Conservation (phyloP, 2,329 filamentous ascomycete genomes). For the Niveomyces coronatus region DNA sequence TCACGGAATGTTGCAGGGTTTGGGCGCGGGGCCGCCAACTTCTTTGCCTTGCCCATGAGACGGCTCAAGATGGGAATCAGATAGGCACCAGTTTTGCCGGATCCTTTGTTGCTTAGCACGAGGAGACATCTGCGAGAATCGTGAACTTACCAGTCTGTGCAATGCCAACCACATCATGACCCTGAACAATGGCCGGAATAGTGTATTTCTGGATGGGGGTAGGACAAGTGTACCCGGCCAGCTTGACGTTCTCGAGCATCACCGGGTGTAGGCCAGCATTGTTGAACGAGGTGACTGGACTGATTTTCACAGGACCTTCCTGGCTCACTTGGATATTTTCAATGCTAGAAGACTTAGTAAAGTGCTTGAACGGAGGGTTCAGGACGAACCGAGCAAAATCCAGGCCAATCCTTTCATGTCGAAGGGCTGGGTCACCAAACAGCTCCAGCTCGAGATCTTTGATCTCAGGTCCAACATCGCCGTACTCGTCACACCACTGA, state of each 20-base stretch:
- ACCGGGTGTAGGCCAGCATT: constrained; percentile 76
- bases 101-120: constrained; percentile 47
- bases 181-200: constrained; percentile 66
- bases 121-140: not conserved
- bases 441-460: constrained; percentile 63
- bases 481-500: constrained; percentile 75
- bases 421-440: constrained; percentile 51
- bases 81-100: constrained; percentile 92
- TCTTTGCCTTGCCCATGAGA: constrained; percentile 92
- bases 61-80: constrained; percentile 80
- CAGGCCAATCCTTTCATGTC: constrained; percentile 41
- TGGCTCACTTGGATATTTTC: constrained; percentile 43
- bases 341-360: constrained; percentile 34
- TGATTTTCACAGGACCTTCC: constrained; percentile 43
- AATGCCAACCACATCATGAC: constrained; percentile 75
- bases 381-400: constrained; percentile 51
- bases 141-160: constrained; percentile 76
- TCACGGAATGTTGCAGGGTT: constrained; percentile 47
- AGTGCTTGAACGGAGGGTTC: not conserved
- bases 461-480: constrained; percentile 69
- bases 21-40: constrained; percentile 69
- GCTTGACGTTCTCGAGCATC: constrained; percentile 65
- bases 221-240: constrained; percentile 59
- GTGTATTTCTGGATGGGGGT: constrained; percentile 85
- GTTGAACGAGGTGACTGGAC: constrained; percentile 49